Evolutionary conservation across 352 stramenopile species (phyloP).

Genomic region (Halophytophthora batemanensis): DNA sequence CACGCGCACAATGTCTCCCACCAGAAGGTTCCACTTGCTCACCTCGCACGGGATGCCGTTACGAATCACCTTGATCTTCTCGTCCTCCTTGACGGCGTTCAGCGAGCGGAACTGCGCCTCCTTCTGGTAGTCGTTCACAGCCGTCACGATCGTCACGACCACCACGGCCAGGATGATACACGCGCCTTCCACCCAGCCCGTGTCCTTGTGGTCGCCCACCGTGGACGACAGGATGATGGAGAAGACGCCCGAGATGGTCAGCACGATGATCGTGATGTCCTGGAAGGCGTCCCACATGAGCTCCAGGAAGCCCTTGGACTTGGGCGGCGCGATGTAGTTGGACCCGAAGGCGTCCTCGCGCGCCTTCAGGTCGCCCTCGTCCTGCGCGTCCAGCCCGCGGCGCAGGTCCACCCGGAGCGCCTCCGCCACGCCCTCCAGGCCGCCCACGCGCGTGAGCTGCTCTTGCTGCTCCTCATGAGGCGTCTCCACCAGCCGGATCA

Average conservation of each 20-base stretch:
- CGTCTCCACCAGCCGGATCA: conserved; percentile 66
- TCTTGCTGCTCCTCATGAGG: conserved; percentile 50
- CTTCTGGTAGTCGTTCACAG: conserved; percentile 90
- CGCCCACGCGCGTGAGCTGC: conserved; percentile 37
- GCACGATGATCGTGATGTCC: conserved; percentile 88
- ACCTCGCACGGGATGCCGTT: conserved; percentile 56
- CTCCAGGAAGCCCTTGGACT: conserved; percentile 55
- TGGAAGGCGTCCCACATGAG: conserved; percentile 90
- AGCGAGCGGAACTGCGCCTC: conserved; percentile 86
- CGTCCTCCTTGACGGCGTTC: conserved; percentile 74
- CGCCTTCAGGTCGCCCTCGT: conserved; percentile 27
- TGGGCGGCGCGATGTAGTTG: conserved; percentile 60
- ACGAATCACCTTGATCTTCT: conserved; percentile 78
- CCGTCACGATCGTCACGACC: conserved; percentile 85
- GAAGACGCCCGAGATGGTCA: conserved; percentile 81
- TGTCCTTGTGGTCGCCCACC: conserved; percentile 49
- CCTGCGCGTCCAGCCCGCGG: conserved; percentile 46
- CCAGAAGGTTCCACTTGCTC: conserved; percentile 77
- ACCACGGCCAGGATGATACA: conserved; percentile 89
- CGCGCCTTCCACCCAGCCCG: conserved; percentile 84
- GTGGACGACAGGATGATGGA: conserved; percentile 70
- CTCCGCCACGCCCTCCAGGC: conserved; percentile 44
- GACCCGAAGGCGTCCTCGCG: conserved; percentile 53
- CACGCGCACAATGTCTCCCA: conserved; percentile 87
- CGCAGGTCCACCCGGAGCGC: conserved; percentile 40